Base-by-base conservation (phyloP, 225 moss, liverwort and hornwort genomes). In the Bryum argenteum region DNA sequence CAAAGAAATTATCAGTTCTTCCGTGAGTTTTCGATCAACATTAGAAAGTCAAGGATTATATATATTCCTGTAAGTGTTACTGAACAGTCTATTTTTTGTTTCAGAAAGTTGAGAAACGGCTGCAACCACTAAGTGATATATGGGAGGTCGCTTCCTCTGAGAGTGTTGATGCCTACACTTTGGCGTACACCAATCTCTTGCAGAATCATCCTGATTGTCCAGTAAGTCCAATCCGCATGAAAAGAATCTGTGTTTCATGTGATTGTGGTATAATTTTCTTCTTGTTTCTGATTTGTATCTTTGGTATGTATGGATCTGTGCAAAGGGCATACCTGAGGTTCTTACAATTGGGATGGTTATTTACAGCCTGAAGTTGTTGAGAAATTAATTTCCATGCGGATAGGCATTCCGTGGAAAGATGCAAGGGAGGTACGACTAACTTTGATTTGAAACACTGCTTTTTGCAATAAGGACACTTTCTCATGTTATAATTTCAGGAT, bases 161-260 rank as follows among this genome's bases (percentile, higher is more conserved):
- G 72, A 93, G 88, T 77, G 66, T 89, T 16, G 91, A 93, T 81
- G 91, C 88, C 39, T 93, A 89, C 19, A 88, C 89, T 1, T 76
- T 93, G 58, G 91, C 88, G 33, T 91, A 84, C 43, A 91, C 86
- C 12, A 91, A 81, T 76, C 62, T 91, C 24, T 67, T 93, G n/a
- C 88, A 93, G 69, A 91, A 89, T 73, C 93, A 93, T 66, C 93
- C 81, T 0, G 89, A 93, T 63, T 91, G 91, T 71, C 86, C 82
- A 23, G 90, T 92, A 71, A 62, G 84, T 84, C 75, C 8, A 53
- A 58, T 15, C 60, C 38, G 19, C 8, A 43, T 42, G 5, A 6
- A 15, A 8, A 11, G 22, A 16, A 8, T 0, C 12, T 40, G 15
- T 23, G 3, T 3, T 41, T 43, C 10, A 48, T 39, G 11, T 38